A percentile compares a stretch with the other conserved stretches of the same genome.
Evolutionary conservation across 768 basidiomycete species (phyloP).

Genomic region (Mycena indigotica): DNA sequence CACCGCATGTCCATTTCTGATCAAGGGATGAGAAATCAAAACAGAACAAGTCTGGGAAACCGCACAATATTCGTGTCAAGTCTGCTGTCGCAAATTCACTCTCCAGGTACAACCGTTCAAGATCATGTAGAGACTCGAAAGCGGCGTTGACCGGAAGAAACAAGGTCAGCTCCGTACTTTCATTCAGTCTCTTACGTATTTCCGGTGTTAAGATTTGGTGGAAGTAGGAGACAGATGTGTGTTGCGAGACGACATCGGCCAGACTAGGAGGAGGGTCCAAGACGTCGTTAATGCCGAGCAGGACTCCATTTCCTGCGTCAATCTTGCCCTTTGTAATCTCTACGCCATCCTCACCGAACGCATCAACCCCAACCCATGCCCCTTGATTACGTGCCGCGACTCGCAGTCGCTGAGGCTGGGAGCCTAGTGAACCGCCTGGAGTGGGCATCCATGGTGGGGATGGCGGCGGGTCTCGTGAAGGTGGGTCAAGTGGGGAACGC

Average conservation of each 20-base stretch:
- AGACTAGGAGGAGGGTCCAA: conserved; percentile 75
- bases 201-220: conserved; percentile 67
- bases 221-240: conserved; percentile 72
- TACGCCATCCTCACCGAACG: conserved; percentile 75
- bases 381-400: conserved; percentile 50
- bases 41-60: not conserved
- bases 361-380: conserved; percentile 72
- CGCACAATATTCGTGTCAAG: conserved; percentile 62
- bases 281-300: conserved; percentile 75
- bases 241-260: conserved; percentile 65
- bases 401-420: conserved; percentile 80
- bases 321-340: conserved; percentile 58
- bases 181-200: conserved; percentile 58
- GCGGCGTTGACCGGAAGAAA: conserved; percentile 89
- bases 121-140: conserved; percentile 72
- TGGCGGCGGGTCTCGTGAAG: conserved; percentile 70
- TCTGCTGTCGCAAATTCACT: conserved; percentile 86
- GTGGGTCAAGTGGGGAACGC: conserved; percentile 55
- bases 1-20: conserved; percentile 70
- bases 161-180: conserved; percentile 74
- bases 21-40: not conserved
- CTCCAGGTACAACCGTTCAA: conserved; percentile 87
- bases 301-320: conserved; percentile 72
- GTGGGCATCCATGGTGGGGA: conserved; percentile 84
- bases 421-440: conserved; percentile 79